Conservation (phyloP, 345 rosid genomes). For the Melaleuca alternifolia region DNA sequence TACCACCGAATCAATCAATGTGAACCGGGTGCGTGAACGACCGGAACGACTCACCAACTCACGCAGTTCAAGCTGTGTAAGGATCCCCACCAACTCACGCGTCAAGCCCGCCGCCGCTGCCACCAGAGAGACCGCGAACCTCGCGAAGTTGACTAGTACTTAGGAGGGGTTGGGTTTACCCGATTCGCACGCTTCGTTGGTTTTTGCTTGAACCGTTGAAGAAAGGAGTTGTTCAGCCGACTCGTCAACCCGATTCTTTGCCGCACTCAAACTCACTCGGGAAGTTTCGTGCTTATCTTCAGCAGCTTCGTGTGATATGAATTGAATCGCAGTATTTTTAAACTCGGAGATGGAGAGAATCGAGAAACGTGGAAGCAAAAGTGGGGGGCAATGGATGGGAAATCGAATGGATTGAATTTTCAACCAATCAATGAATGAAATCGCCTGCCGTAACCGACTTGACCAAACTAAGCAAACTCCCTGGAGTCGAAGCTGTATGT, state of each 20-base stretch:
- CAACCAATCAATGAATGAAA: not conserved
- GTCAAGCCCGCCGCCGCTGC: not conserved
- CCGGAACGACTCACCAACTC: not conserved
- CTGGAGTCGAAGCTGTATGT: not conserved
- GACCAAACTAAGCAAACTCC: not conserved
- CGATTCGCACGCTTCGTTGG: not conserved
- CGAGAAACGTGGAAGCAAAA: not conserved
- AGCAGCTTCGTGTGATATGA: not conserved
- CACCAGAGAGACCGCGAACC: not conserved
- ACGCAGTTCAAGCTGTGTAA: no score
- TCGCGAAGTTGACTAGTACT: no score
- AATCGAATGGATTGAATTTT: not conserved
- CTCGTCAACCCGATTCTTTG: not conserved
- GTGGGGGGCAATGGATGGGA: not conserved
- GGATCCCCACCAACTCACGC: no score
- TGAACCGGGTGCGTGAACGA: not conserved
- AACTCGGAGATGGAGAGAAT: no score
- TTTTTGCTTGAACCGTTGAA: not conserved
- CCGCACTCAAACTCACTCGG: not conserved
- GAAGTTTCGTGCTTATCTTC: not conserved
- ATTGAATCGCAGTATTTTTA: rapidly evolving
- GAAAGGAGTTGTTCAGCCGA: not conserved
- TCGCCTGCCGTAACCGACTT: not conserved
- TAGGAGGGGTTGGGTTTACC: no score
- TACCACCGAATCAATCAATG: not conserved